Conservation (phyloP, 2,329 filamentous ascomycete genomes). For the Cladosporium sp. region DNA sequence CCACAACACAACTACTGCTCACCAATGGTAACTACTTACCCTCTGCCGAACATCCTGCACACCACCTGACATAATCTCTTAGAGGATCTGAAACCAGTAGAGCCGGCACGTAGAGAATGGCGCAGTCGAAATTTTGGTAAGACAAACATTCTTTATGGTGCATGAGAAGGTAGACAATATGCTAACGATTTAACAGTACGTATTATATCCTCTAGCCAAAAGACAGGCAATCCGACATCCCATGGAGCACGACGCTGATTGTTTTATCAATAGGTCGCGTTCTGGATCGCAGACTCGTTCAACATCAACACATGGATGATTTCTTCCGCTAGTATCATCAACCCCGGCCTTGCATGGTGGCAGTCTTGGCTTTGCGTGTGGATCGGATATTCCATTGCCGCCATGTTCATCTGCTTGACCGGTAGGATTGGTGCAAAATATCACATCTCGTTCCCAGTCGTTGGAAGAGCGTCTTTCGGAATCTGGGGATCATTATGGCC, state of each 20-base stretch:
- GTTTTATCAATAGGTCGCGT: slow-evolving; percentile 46
- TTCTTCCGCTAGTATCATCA: slow-evolving; percentile 48
- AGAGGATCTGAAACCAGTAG: slow-evolving; percentile 49
- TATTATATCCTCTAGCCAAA: slow-evolving; percentile 43
- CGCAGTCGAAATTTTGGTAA: slow-evolving; percentile 67
- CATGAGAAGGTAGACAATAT: slow-evolving; percentile 45
- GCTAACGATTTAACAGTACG: slow-evolving; percentile 55
- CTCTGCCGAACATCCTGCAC: slow-evolving; percentile 28
- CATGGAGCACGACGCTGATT: neutral
- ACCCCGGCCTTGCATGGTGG: slow-evolving; percentile 39
- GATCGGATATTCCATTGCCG: slow-evolving; percentile 47
- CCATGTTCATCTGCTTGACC: slow-evolving; percentile 24
- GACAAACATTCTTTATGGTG: slow-evolving; percentile 37
- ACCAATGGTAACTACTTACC: slow-evolving; percentile 49
- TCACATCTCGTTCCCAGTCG: slow-evolving; percentile 52
- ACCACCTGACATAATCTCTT: neutral
- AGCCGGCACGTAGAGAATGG: slow-evolving; percentile 75
- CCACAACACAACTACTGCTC: slow-evolving; percentile 75
- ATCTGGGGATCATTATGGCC: slow-evolving; percentile 85
- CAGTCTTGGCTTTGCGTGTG: slow-evolving; percentile 51
- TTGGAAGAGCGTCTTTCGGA: slow-evolving; percentile 54
- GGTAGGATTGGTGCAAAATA: slow-evolving; percentile 46
- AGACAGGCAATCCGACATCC: slow-evolving; percentile 26
- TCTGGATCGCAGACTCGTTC: slow-evolving; percentile 76
- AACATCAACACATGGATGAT: slow-evolving; percentile 42